Percentiles rank a stretch among this genome's conserved stretches.
phyloP scores from a whole-genome alignment of 176 grass and related monocot genomes.

The Cymbopogon citratus region DNA sequence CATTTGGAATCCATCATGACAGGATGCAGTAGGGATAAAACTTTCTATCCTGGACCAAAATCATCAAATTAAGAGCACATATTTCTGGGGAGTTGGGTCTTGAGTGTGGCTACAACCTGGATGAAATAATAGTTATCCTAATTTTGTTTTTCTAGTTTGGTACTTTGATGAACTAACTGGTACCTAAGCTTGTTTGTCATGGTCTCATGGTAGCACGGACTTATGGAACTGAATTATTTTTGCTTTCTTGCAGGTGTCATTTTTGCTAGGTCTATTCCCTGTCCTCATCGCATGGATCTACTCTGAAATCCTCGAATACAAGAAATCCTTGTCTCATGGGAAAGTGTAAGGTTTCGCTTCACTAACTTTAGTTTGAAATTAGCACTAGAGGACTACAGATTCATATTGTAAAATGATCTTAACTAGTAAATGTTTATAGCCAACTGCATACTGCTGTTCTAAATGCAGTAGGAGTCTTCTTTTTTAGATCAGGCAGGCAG shows the following conservation, averaged over 20 bases:
- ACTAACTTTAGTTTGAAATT: neutral
- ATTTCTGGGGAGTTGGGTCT: neutral
- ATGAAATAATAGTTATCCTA: neutral
- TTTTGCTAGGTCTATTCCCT: constrained; percentile 59
- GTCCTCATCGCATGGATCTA: constrained; percentile 68
- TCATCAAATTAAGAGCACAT: neutral
- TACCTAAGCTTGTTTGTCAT: neutral
- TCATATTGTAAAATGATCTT: neutral
- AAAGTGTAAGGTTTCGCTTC: constrained; percentile 54
- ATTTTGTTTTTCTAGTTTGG: neutral
- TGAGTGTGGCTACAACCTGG: neutral
- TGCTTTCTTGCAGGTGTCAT: constrained; percentile 47
- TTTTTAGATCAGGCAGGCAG: neutral
- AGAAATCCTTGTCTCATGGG: constrained; percentile 19
- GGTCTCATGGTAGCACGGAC: neutral
- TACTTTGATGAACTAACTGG: neutral
- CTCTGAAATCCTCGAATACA: constrained; percentile 58
- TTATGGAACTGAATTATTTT: neutral
- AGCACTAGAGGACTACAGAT: neutral
- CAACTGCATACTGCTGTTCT: neutral
- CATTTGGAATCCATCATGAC: neutral
- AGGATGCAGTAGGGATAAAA: neutral
- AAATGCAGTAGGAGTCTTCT: neutral
- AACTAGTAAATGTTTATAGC: neutral
- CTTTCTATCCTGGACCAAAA: neutral